Evolutionary conservation across 345 rosid genomes (phyloP), one percentile per base, ranked within the genome.

Genomic region (Gossypium australe): DNA sequence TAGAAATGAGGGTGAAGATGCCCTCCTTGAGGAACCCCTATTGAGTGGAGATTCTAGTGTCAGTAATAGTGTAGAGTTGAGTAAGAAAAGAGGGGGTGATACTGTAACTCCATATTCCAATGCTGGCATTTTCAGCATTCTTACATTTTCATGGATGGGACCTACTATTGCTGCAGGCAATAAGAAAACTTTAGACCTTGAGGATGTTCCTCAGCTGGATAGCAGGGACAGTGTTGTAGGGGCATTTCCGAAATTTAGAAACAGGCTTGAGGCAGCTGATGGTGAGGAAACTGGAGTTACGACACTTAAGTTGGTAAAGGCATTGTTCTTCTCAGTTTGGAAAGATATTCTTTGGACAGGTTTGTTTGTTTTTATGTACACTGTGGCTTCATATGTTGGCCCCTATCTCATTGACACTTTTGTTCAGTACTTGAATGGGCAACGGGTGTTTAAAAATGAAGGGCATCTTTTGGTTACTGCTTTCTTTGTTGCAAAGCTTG

Each of bases 161-260:
- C 76, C 85, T 25, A 45, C 83, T 47, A 45, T 85, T 78, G 67
- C 79, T 59, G 43, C 72, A 62, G 86, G 88, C 51, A 79, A 83
- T 16, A 83, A 81, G 77, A 83, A 81, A 68, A 76, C 76, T 59
- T 71, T 85, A 47, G 82, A 81, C 76, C 74, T 69, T 57, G 73
- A 83, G 63, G 88, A 86, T 82, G 80, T 86, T 76, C 89, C 89
- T 43, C 85, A 82, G 66, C 72, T 86, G 59, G 84, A 82, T 44
- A 65, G 10, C 12, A 8, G 66, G 25, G 84, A 84, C 56, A 80
- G 81, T 71, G 80, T 77, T 16, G 77, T 63, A 64, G 79, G 75
- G 48, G 70, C 64, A 11, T 80, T 72, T 75, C 70, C 70, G 56
- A 2, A 34, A 1, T 80, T 83, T 65, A 76, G 70, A 47, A 80